Percentiles rank a stretch among this genome's conserved stretches.
Conservation (phyloP, 805 yeast species). For the Pichia californica region DNA sequence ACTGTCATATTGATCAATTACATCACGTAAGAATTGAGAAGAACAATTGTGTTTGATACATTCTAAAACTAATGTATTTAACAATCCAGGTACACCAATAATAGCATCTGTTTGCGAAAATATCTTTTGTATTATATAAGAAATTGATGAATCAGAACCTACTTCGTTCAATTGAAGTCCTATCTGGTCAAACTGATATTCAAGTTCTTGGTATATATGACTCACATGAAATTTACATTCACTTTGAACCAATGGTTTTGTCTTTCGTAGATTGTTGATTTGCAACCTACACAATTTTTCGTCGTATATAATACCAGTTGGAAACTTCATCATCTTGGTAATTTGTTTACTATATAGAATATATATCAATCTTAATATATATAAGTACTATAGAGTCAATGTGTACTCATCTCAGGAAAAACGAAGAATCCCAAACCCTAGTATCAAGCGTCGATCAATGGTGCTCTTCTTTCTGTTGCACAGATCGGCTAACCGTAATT, state of each 20-base stretch:
- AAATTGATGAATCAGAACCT: background rate
- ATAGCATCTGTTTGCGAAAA: slow-evolving; percentile 3
- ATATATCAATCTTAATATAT: no score
- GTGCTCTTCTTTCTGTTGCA: no score
- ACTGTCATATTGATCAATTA: slow-evolving; percentile 10
- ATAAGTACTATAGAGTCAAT: no score
- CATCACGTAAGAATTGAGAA: slow-evolving; percentile 5
- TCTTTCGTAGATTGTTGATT: slow-evolving; percentile 7
- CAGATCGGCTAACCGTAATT: no score
- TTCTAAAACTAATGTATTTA: slow-evolving; percentile 6
- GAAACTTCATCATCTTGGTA: slow-evolving; percentile 6
- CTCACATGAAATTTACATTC: slow-evolving; percentile 10
- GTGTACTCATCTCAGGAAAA: no score
- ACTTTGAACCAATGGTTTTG: slow-evolving; percentile 7
- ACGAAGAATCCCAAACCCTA: no score
- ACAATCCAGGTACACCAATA: background rate
- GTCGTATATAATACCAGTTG: slow-evolving; percentile 1
- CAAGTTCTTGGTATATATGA: slow-evolving; percentile 7
- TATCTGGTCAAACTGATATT: slow-evolving; percentile 8
- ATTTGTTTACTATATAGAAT: no score
- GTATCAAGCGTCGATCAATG: no score
- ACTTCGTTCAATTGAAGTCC: background rate
- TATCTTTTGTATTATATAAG: background rate
- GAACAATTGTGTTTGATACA: slow-evolving; percentile 10
- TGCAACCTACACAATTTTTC: slow-evolving; percentile 7